These are phyloP conservation scores for Aureobasidium lini DNA, from an alignment of 2,329 filamentous ascomycete genomes.

Conservation along the genomic window DNA sequence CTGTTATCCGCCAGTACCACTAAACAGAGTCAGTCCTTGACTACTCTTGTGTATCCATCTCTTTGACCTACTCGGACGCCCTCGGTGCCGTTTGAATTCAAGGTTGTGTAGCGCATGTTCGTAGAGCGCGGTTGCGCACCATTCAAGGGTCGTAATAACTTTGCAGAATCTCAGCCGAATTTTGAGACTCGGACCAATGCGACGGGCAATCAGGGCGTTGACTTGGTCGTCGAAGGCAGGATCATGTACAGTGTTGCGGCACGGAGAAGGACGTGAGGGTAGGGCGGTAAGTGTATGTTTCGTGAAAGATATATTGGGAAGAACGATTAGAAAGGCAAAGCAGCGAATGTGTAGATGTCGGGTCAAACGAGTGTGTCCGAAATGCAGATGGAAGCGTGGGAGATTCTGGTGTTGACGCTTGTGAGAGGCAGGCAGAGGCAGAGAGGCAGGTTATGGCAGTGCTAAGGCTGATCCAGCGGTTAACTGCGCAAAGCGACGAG, in stretches of 20 bases:
- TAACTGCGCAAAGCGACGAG: not conserved
- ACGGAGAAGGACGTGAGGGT: not conserved
- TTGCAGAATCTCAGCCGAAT: too few relatives aligned
- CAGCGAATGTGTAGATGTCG: not conserved
- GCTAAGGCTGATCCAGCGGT: constrained; percentile 7
- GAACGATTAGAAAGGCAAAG: not conserved
- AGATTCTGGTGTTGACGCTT: not conserved
- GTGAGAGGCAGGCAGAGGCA: not conserved
- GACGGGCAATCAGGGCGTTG: not conserved
- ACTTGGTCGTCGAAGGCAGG: not conserved
- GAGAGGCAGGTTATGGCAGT: constrained; percentile 7
- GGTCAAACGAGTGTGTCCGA: not conserved
- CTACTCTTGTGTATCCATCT: not conserved
- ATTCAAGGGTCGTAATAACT: not conserved
- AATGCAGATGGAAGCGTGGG: not conserved
- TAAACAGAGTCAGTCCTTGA: constrained; percentile 19
- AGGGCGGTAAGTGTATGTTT: not conserved
- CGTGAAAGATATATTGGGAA: not conserved
- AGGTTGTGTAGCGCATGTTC: constrained; percentile 8
- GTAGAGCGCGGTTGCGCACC: not conserved
- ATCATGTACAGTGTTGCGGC: not conserved
- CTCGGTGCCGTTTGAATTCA: not conserved
- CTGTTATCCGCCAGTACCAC: constrained; percentile 43
- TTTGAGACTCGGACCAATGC: not conserved
- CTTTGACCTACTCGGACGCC: constrained; percentile 1